Evolutionary conservation across 2,329 filamentous ascomycete species (phyloP), one percentile per base, ranked within the genome.

Genomic region (Neospermospora avenae): DNA sequence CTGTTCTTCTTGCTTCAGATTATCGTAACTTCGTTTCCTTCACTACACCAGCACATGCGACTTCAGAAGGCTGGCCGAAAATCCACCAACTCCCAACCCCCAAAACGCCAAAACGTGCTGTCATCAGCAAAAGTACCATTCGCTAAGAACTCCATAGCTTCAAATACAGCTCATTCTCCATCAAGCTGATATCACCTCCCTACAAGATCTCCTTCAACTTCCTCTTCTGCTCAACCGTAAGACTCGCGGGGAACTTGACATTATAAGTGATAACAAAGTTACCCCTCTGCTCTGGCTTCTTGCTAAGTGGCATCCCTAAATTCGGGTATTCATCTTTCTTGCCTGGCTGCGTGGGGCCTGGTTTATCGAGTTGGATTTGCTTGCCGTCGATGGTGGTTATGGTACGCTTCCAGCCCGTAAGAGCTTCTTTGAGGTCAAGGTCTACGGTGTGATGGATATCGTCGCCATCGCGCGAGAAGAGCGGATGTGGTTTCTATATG

Each of bases 371-470:
- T 55, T 80, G 85, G 67, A 99, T 79, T 70, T 93, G 89, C 72
- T 90, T 93, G 68, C 90, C 90, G 70, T 99, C 95, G 68, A 99
- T 98, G 10, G 93, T 99, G 34, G 87, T 85, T 22, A 99, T 86
- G n/a, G 90, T 96, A 57, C 90, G 86, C 69, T 85, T 88, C 95
- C 95, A 99, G 60, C 95, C 95, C 0, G 93, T 96, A 46, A 99
- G 78, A 1, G 95, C 91, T 76, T 99, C 95, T 75, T 97, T 98
- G 49, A 99, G 85, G 28, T 88, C 86, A 55, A 99, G 81, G 7
- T 93, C 89, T 67, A 98, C 81, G 1, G 81, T 89, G 70, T 89
- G 85, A 61, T 90, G 80, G 48, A 99, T 80, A 70, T 98, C 90
- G 76, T 98, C 93, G 67, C 91, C 92, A 60, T 96, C 90, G 63